Conservation (phyloP, 176 grass and related monocot species). For the Sorghum bicolor region DNA sequence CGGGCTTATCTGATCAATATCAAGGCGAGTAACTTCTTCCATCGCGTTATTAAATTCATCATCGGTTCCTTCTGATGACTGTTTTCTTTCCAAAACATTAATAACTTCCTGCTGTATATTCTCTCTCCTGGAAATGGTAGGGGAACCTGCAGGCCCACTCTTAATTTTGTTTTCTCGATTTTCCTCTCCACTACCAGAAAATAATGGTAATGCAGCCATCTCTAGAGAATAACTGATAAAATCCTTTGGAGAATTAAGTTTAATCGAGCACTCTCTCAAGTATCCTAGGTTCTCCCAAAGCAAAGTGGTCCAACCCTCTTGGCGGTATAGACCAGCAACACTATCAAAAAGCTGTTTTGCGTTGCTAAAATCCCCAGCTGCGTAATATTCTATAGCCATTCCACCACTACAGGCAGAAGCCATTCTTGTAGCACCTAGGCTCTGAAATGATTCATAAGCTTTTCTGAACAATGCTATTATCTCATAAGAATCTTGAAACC, state of each 20-base stretch:
- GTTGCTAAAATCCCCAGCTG: constrained; percentile 64
- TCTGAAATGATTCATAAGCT: constrained; percentile 91
- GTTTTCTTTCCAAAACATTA: constrained; percentile 43
- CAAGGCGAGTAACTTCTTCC: constrained; percentile 55
- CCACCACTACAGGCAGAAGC: constrained; percentile 66
- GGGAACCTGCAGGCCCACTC: constrained; percentile 64
- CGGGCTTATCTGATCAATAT: constrained; percentile 82
- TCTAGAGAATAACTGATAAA: constrained; percentile 92
- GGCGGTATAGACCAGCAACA: constrained; percentile 67
- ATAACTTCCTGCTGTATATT: constrained; percentile 58
- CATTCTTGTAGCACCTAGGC: constrained; percentile 63
- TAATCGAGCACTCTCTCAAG: constrained; percentile 73
- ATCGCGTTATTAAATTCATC: constrained; percentile 36
- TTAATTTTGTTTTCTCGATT: constrained; percentile 48
- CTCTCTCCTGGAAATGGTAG: constrained; percentile 75
- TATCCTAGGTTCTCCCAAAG: constrained; percentile 94
- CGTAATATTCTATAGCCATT: constrained; percentile 92
- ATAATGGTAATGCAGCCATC: constrained; percentile 85
- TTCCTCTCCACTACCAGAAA: constrained; percentile 41
- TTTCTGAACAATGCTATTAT: constrained; percentile 97
- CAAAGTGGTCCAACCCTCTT: constrained; percentile 81
- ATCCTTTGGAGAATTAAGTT: constrained; percentile 72
- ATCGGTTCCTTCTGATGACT: constrained; percentile 19
- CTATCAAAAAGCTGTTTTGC: constrained; percentile 84
- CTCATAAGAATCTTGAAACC: constrained; percentile 97